Base-by-base conservation (phyloP, 768 basidiomycete genomes). In the Saitozyma sp. region DNA sequence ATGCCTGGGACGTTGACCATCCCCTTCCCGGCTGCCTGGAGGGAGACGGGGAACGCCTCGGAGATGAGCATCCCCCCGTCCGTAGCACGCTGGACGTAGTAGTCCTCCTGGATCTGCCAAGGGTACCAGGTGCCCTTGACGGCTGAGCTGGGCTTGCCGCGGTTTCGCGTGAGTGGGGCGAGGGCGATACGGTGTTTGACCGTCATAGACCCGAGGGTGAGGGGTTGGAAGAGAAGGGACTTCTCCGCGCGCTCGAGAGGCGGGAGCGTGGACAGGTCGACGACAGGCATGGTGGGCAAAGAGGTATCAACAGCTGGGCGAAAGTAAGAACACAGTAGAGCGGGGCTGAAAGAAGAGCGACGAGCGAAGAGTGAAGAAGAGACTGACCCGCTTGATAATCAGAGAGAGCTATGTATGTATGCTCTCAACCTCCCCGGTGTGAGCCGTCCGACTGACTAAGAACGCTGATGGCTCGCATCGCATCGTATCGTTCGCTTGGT, bases 1-100 rank as follows among this genome's bases (percentile, higher is more conserved):
- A 0, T 88, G 88, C 61, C 61, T 1, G 88, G 89, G 0, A 84
- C 82, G 58, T 53, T 53, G 41, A 49, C 50, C 56, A 58, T 58
- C 8, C 41, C 20, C 20, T 41, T 41, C 38, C 85, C 76, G 0
- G 64, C 63, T 7, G 70, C 66, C 50, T 62, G 58, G 8, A 64
- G 11, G 8, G 67, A 68, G 10, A 68, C 67, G 17, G 67, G 67
- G 62, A 61, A 16, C 11, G 58, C 86, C 73, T 79, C 78, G 3
- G 68, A 60, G 62, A 79, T 79, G 13, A 79, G 38, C 38, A 80
- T 53, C 38, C 80, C 80, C 2, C 77, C 73, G 0, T 67, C 49
- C 16, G 74, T 76, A 0, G 79, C 78, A 54, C 80, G 65, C 61
- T 80, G 68, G 6, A 41, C 16, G 63, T 75, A 78, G 65, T 75